These are phyloP conservation scores for Corinectria fuckeliana DNA, from an alignment of 2,329 filamentous ascomycete genomes.

Conservation along the genomic window DNA sequence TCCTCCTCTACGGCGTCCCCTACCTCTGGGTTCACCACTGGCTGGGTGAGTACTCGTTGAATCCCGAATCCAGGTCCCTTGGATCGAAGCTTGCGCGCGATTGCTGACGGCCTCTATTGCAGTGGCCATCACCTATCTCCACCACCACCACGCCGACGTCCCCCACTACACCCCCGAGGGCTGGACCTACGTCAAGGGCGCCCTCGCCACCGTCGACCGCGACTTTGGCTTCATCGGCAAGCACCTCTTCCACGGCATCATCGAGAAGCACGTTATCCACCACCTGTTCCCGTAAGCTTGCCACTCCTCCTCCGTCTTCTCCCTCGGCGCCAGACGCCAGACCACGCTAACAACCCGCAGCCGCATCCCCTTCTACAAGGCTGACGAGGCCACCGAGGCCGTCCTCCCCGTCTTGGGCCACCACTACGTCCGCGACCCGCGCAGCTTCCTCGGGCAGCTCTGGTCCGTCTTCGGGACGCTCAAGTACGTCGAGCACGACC, in stretches of 20 bases:
- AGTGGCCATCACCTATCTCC: constrained; percentile 78
- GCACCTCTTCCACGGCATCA: constrained; percentile 68
- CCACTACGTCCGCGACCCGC: constrained; percentile 72
- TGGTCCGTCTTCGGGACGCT: constrained; percentile 39
- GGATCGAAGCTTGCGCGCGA: not conserved
- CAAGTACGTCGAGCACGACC: constrained; percentile 41
- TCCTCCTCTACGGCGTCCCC: constrained; percentile 67
- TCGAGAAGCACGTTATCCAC: constrained; percentile 66
- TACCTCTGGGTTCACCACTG: constrained; percentile 76
- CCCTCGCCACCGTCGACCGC: constrained; percentile 66
- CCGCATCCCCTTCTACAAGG: constrained; percentile 53
- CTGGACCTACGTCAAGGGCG: constrained; percentile 68
- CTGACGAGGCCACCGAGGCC: constrained; percentile 59
- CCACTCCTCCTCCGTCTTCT: not conserved
- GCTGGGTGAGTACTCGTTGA: constrained; percentile 66
- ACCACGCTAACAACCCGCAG: constrained; percentile 19
- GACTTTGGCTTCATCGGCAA: constrained; percentile 67
- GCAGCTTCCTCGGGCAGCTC: constrained; percentile 39
- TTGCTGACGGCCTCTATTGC: constrained; percentile 14
- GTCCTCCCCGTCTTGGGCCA: constrained; percentile 91
- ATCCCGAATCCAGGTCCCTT: no score
- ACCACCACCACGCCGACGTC: constrained; percentile 68
- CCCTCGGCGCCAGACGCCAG: not conserved
- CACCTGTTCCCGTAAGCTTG: constrained; percentile 56
- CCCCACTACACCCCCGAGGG: constrained; percentile 52